These are phyloP conservation scores for Tetragonia tetragonoides DNA, from an alignment of 148 eudicot genomes.

Conservation along the genomic window DNA sequence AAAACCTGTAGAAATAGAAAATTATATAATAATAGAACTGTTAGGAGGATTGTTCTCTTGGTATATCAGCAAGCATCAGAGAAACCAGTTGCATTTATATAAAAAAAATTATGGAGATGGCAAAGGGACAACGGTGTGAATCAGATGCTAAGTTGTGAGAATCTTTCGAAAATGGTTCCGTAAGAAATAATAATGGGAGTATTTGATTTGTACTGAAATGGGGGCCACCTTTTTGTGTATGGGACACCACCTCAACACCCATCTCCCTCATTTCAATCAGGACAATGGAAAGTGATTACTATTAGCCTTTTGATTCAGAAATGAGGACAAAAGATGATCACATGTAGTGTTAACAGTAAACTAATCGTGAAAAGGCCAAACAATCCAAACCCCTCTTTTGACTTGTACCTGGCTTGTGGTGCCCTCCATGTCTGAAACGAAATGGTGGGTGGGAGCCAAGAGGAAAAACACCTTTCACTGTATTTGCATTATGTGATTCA, in stretches of 20 bases:
- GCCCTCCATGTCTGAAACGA: constrained; percentile 18
- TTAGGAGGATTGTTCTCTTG: not conserved
- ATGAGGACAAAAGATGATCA: constrained; percentile 48
- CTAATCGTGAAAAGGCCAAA: constrained; percentile 10
- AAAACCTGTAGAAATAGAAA: not conserved
- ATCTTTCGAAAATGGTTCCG: constrained; percentile 19
- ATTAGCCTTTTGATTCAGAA: constrained; percentile 28
- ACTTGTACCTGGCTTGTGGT: constrained; percentile 20
- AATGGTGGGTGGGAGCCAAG: constrained; percentile 32
- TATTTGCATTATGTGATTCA: constrained; percentile 15
- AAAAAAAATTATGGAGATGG: not conserved
- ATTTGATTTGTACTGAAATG: constrained; percentile 1
- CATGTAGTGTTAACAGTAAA: constrained; percentile 31
- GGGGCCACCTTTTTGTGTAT: constrained; percentile 2
- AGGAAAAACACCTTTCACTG: constrained; percentile 14
- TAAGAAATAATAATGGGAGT: not conserved
- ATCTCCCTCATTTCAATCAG: constrained; percentile 20
- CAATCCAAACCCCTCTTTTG: constrained; percentile 35
- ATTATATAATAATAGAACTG: not conserved
- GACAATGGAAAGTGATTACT: constrained; percentile 29
- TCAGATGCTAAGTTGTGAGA: constrained; percentile 14
- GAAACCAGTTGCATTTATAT: not conserved
- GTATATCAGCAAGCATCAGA: not conserved
- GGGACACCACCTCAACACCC: constrained; percentile 8
- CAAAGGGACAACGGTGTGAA: constrained; percentile 9